phyloP scores from a whole-genome alignment of 139 green algal species.

The Desmodesmus armatus region DNA sequence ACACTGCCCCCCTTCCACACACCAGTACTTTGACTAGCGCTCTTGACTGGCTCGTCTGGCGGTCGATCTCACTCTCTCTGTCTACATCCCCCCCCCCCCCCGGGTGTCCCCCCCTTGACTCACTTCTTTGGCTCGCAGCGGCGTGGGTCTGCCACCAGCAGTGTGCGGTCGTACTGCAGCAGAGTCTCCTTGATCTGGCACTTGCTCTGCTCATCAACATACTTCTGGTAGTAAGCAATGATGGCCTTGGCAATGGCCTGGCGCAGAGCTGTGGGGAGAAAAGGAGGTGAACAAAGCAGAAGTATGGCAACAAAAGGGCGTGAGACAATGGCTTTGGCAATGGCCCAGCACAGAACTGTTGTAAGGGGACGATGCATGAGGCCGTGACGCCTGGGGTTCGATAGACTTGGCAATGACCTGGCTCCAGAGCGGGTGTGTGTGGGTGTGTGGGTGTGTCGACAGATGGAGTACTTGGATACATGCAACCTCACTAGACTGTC shows the following conservation, averaged over 20 bases:
- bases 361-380: background rate
- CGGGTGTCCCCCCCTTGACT: slow-evolving; percentile 16
- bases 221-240: slow-evolving; percentile 99
- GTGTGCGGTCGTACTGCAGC: slow-evolving; percentile 95
- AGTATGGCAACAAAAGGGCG: background rate
- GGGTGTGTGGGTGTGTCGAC: too few species aligned
- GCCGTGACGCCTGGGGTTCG: too few species aligned
- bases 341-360: slow-evolving; percentile 96
- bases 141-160: slow-evolving; percentile 98
- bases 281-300: slow-evolving; percentile 24
- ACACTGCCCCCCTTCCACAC: too few species aligned
- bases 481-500: too few species aligned
- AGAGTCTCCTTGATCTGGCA: slow-evolving; percentile 95
- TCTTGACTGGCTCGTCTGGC: background rate
- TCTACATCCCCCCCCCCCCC: background rate
- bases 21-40: background rate
- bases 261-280: slow-evolving; percentile 94
- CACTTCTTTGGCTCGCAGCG: slow-evolving; percentile 99
- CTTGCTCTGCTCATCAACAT: slow-evolving; percentile 98
- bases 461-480: too few species aligned
- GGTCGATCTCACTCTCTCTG: background rate
- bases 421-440: too few species aligned
- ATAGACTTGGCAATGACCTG: too few species aligned
- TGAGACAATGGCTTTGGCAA: slow-evolving; percentile 95
- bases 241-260: slow-evolving; percentile 99